These are phyloP conservation scores for Trichoderma sp. DNA, from an alignment of 2,329 filamentous ascomycete genomes.

Conservation along the genomic window DNA sequence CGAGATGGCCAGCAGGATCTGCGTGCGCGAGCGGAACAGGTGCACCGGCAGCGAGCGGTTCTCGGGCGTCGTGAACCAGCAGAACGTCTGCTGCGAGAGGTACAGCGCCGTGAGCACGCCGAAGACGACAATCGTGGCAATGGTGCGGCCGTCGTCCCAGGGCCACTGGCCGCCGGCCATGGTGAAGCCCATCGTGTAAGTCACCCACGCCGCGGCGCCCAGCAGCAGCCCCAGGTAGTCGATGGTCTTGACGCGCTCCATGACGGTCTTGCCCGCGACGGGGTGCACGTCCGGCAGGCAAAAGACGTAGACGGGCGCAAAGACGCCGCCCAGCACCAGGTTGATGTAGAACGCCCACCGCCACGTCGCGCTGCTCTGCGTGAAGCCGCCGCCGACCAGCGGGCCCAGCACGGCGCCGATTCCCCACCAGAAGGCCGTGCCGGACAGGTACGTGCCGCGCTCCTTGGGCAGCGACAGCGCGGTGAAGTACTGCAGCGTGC, in stretches of 20 bases:
- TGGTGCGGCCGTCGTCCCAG: constrained; percentile 50
- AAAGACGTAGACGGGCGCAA: constrained; percentile 21
- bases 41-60: constrained; percentile 15
- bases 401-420: constrained; percentile 44
- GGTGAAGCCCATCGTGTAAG: constrained; percentile 50
- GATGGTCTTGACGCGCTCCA: constrained; percentile 40
- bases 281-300: constrained; percentile 17
- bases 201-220: neutral
- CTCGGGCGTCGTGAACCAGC: constrained; percentile 13
- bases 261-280: constrained; percentile 7
- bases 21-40: constrained; percentile 18
- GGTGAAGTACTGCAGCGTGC: constrained; percentile 28
- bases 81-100: constrained; percentile 7
- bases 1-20: constrained; percentile 30
- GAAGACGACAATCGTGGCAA: constrained; percentile 50
- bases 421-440: constrained; percentile 30
- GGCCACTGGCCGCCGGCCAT: constrained; percentile 53
- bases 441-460: constrained; percentile 35
- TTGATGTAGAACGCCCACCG: constrained; percentile 55
- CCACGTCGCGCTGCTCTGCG: constrained; percentile 29
- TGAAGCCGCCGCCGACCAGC: constrained; percentile 49
- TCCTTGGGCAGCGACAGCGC: constrained; percentile 36
- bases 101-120: constrained; percentile 38
- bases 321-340: constrained; percentile 43
- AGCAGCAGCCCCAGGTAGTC: constrained; percentile 40